Evolutionary conservation across 257 asterid species (phyloP).

Genomic region (Mitragyna speciosa): DNA sequence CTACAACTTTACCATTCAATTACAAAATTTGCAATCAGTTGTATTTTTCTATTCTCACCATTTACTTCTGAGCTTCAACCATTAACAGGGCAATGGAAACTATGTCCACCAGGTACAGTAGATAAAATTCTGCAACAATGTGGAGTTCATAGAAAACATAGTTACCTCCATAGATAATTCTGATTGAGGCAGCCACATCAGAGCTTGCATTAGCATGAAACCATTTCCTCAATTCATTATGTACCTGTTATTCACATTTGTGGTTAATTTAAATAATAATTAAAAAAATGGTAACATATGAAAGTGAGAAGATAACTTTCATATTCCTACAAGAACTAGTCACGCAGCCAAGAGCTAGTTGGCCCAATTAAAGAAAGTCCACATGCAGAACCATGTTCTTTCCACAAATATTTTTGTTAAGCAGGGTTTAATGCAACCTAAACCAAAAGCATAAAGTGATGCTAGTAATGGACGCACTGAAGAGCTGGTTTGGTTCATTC

Average conservation of each 20-base stretch:
- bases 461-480: neutral
- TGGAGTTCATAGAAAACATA: neutral
- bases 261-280: neutral
- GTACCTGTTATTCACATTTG: conserved; percentile 54
- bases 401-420: neutral
- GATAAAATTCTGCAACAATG: neutral
- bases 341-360: neutral
- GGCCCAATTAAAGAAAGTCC: neutral
- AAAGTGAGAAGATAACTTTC: neutral
- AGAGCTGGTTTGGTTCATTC: neutral
- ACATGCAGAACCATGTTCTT: neutral
- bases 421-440: neutral
- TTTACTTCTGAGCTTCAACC: neutral
- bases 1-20: neutral
- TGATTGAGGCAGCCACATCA: conserved; percentile 75
- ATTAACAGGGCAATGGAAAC: neutral
- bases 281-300: neutral
- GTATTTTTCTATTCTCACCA: neutral
- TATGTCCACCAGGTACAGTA: neutral
- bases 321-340: neutral
- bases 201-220: conserved; percentile 63
- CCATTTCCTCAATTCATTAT: conserved; percentile 91
- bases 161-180: conserved; percentile 96
- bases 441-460: neutral
- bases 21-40: neutral